Evolutionary conservation across 2,329 filamentous ascomycete genomes (phyloP).

Genomic region (Xylariomycetidae sp.): DNA sequence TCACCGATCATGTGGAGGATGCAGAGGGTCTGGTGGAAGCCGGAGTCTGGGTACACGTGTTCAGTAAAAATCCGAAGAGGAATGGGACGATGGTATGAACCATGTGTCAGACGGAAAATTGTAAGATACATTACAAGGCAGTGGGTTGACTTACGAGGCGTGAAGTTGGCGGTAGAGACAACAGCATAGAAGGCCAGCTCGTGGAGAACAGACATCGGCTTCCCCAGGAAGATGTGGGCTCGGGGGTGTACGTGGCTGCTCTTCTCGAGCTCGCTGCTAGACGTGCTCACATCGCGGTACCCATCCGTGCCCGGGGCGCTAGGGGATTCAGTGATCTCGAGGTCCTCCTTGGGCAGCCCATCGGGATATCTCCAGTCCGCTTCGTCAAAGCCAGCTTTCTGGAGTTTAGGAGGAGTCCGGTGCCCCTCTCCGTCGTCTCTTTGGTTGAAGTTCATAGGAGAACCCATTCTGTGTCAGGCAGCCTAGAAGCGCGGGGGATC

Average conservation of each 20-base stretch:
- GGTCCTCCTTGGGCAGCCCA: too few species aligned
- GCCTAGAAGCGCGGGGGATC: too few species aligned
- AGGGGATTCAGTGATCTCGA: too few species aligned
- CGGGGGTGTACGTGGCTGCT: conserved; percentile 10
- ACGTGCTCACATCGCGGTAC: conserved; percentile 11
- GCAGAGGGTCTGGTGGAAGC: conserved; percentile 24
- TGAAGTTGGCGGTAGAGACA: conserved; percentile 25
- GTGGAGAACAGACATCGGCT: conserved; percentile 20
- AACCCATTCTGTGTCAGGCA: too few species aligned
- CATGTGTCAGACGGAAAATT: background rate
- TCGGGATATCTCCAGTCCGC: too few species aligned
- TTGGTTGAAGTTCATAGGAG: too few species aligned
- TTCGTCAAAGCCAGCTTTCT: too few species aligned
- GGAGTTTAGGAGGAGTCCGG: too few species aligned
- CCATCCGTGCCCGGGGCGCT: too few species aligned
- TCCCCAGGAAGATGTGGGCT: conserved; percentile 19
- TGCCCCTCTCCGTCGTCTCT: too few species aligned
- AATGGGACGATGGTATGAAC: background rate
- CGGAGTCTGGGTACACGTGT: conserved; percentile 15
- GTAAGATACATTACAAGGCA: conserved; percentile 1
- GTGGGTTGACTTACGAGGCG: conserved; percentile 19
- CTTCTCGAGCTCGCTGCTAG: conserved; percentile 17
- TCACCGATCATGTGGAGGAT: conserved; percentile 37
- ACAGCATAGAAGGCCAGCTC: conserved; percentile 22
- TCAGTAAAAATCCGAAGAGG: conserved; percentile 5